Evolutionary conservation across 2,329 filamentous ascomycete genomes (phyloP), one percentile per base, ranked within the genome.

Genomic region (Dactylellina haptotyla): DNA sequence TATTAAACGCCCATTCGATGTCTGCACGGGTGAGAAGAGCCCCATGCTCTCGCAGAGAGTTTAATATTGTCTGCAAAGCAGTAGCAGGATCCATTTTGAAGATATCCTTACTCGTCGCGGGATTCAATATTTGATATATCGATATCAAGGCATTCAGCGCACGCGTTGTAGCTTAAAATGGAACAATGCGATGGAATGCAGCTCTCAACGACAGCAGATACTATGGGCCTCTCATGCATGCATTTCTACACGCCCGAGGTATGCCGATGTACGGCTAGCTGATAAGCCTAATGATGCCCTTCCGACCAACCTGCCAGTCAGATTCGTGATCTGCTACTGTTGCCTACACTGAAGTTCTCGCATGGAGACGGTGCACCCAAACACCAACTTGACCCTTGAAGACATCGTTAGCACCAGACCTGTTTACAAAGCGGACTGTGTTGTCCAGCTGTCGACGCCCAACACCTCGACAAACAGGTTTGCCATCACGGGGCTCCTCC

Each of bases 1-100:
- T 80, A 46, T 83, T 80, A 64, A 85, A 85, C 4, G 83, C 82
- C 77, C 82, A 81, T 25, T 83, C 80, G 10, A 85, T 80, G 75
- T 84, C 82, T 59, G 85, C 83, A 3, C 81, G 79, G 58, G 81
- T 81, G 5, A 83, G 80, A 20, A 81, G 76, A 12, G 84, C 80
- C 16, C 82, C 81, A 26, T 83, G 80, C 54, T 84, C 83, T 37
- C 82, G 79, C 6, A 85, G 77, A 3, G 82, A 81, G 26, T 81
- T 80, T 16, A 85, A 78, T 9, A 85, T 75, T 45, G 81, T 81
- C 32, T 82, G 80, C 50, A 83, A 32, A 53, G 72, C 65, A 16
- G 16, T 26, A 23, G 65, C 43, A 2, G 61, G 50, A 20, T 62
- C 69, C 61, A 66, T 66, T 37, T 14, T 50, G 28, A 8, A n/a